A percentile compares a stretch with the other conserved stretches of the same genome.
These are phyloP conservation scores for Bisporella sp. DNA, from an alignment of 2,329 filamentous ascomycete species.

Conservation along the genomic window DNA sequence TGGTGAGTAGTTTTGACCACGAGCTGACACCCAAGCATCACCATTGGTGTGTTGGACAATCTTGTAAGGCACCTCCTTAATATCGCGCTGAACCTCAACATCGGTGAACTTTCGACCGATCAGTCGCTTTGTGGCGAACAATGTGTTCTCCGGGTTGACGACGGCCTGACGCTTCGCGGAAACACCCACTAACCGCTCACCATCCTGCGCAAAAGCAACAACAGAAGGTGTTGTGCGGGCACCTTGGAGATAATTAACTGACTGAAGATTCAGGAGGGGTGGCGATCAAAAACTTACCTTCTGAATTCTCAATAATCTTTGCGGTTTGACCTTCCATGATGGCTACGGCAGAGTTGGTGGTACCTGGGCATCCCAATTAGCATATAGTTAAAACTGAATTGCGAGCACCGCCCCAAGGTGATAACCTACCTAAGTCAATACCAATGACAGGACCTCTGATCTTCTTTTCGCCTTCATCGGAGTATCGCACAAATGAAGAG, in stretches of 20 bases:
- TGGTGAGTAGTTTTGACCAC: conserved; percentile 91
- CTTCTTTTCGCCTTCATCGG: conserved; percentile 64
- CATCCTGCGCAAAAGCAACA: conserved; percentile 91
- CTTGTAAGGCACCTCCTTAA: conserved; percentile 98
- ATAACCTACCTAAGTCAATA: conserved; percentile 80
- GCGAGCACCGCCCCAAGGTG: conserved; percentile 1
- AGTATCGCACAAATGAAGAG: conserved; percentile 65
- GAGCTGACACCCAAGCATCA: conserved; percentile 91
- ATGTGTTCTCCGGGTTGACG: conserved; percentile 96
- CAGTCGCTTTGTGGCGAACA: conserved; percentile 97
- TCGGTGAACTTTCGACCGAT: conserved; percentile 97
- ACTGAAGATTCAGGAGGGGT: conserved; percentile 3
- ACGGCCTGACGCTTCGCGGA: conserved; percentile 97
- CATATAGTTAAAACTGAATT: not conserved
- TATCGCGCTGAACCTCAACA: conserved; percentile 87
- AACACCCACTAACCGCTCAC: conserved; percentile 93
- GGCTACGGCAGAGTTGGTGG: conserved; percentile 95
- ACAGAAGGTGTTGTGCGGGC: conserved; percentile 89
- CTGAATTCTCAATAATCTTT: conserved; percentile 95
- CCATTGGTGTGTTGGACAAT: conserved; percentile 96
- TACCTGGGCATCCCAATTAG: conserved; percentile 42
- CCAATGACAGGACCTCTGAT: conserved; percentile 94
- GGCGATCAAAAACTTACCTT: conserved; percentile 52
- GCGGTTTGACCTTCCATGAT: conserved; percentile 96
- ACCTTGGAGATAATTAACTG: conserved; percentile 41